These are phyloP conservation scores for Barnettozyma botsteinii DNA, from an alignment of 805 yeast genomes.

Conservation along the genomic window DNA sequence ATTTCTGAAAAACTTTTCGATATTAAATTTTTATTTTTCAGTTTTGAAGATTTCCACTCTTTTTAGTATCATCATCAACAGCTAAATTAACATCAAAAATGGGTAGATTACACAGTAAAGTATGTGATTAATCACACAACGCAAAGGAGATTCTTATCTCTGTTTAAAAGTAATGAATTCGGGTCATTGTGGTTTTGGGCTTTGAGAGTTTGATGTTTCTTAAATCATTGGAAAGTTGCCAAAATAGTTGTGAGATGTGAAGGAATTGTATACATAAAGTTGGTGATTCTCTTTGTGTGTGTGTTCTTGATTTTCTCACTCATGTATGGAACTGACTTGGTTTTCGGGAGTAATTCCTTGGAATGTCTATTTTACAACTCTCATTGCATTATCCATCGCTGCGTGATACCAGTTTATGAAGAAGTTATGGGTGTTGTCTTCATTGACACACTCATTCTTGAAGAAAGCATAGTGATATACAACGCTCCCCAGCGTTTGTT, in stretches of 20 bases:
- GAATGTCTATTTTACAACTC: conserved; percentile 1
- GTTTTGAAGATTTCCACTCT: conserved; percentile 1
- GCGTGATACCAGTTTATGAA: conserved; percentile 46
- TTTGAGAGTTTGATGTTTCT: background rate
- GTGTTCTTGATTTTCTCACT: background rate
- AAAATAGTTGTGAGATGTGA: background rate
- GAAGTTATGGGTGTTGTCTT: conserved; percentile 5
- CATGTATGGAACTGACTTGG: too few species aligned
- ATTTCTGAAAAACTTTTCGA: background rate
- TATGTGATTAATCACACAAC: conserved; percentile 43
- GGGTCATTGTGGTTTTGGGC: conserved; percentile 24
- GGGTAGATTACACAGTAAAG: conserved; percentile 99
- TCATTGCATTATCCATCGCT: conserved; percentile 27
- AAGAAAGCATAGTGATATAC: too few species aligned
- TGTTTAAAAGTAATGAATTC: conserved; percentile 22
- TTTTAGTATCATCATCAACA: conserved; percentile 5
- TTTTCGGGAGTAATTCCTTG: background rate
- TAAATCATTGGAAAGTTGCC: too few species aligned
- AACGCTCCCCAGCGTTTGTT: too few species aligned
- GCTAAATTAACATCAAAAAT: conserved; percentile 54
- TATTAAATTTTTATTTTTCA: background rate
- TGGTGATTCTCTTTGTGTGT: background rate
- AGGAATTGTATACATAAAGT: background rate
- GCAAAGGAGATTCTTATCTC: conserved; percentile 7
- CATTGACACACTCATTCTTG: conserved; percentile 6